A percentile compares a stretch with the other conserved stretches of the same genome.
Conservation (phyloP, 192 early-diverging fungal genomes). For the Backusella circina region DNA sequence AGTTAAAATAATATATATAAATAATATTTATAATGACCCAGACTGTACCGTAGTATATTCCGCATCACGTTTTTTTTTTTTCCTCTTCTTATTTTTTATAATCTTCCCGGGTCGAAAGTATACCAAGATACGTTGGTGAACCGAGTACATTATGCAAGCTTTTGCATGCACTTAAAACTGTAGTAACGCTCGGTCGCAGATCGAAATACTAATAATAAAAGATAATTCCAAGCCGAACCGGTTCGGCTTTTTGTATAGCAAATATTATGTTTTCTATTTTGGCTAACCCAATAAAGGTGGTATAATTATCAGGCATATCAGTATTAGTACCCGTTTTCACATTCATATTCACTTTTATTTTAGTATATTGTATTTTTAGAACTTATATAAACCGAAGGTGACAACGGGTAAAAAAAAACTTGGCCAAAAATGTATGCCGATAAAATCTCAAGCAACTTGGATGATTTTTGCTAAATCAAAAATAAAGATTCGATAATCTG, state of each 20-base stretch:
- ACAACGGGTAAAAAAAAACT: not conserved
- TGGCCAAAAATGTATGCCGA: not conserved
- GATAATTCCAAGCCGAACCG: not conserved
- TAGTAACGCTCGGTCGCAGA: not conserved
- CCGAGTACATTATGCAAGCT: not conserved
- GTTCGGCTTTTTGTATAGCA: not conserved
- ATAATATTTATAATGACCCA: not conserved
- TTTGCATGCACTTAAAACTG: not conserved
- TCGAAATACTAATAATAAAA: not conserved
- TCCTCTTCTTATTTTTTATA: not conserved
- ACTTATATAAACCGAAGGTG: not conserved
- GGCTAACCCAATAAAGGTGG: not conserved
- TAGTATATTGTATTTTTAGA: not conserved
- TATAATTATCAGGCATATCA: not conserved
- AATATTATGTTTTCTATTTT: not conserved
- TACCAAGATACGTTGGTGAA: not conserved
- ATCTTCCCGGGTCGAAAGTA: not conserved
- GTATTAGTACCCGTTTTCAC: not conserved
- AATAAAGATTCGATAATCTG: not conserved
- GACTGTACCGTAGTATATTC: not conserved
- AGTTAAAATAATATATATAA: not conserved
- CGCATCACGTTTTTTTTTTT: not conserved
- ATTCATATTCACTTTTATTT: not conserved
- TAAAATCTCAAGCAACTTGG: not conserved
- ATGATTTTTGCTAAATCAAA: not conserved